Base-by-base conservation (phyloP, 2,329 filamentous ascomycete species). In the Teratosphaeria gauchensis region DNA sequence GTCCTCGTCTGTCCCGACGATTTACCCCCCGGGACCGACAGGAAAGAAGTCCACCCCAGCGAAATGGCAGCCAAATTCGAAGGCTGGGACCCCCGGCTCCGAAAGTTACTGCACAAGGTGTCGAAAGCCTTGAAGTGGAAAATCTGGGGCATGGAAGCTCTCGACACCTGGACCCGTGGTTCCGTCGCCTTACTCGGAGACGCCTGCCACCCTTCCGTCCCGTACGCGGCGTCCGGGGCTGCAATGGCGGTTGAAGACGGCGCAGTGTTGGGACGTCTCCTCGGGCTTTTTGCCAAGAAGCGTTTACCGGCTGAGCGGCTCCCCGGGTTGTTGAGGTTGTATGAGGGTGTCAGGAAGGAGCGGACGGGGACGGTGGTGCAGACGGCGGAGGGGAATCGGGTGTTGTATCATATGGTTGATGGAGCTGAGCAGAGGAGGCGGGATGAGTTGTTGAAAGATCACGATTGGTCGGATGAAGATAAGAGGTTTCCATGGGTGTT, bases 201-300 rank as follows among this genome's bases (percentile, higher is more conserved):
- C n/a, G 53, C 53, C 6, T 55, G 53, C 14, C 53, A 55, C 14
- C 53, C 53, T 8, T 32, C 53, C 11, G 21, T 55, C 2, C 53
- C 53, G 11, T 55, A 55, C 33, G 28, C 28, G 35, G 53, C 53
- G 21, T 33, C 28, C 11, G 53, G 53, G 3, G 53, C 53, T 21
- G 53, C 33, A 8, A 55, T 55, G 53, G 53, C 53, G 33, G 53
- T 55, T 1, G 53, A 55, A 12, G 53, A 55, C 31, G 53, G 53
- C 8, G 53, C 53, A 8, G 32, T 33, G 31, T 11, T 55, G 12
- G 53, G 28, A 7, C 52, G 52, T 9, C 28, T 53, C 19, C n/a
- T 53, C 1, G 52, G 52, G 1, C n/a, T 31, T 3, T 35, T 53
- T 16, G 2, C 32, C 2, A 16, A 53, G 19, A 7, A 28, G 9